A percentile compares a stretch with the other conserved stretches of the same genome.
Conservation (phyloP, 768 basidiomycete species). For the Suillus subaureus region DNA sequence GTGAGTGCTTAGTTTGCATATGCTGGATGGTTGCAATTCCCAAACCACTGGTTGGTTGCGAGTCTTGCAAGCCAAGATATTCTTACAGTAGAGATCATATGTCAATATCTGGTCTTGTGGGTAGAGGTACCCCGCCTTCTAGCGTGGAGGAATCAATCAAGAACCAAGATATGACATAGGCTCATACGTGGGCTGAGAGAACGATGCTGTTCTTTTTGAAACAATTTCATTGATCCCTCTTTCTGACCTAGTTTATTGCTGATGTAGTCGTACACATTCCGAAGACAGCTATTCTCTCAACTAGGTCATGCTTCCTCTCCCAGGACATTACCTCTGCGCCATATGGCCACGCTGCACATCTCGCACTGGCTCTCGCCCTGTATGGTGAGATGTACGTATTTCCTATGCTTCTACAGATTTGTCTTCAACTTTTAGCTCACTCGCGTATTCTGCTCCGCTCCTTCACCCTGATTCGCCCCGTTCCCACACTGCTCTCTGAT, state of each 20-base stretch:
- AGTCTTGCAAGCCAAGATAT: neutral
- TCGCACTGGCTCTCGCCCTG: slow-evolving; percentile 64
- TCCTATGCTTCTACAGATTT: slow-evolving; percentile 5
- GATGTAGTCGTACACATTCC: slow-evolving; percentile 65
- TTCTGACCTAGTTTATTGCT: slow-evolving; percentile 11
- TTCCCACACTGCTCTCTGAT: slow-evolving; percentile 2
- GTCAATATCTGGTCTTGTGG: neutral
- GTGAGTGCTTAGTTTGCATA: slow-evolving; percentile 25
- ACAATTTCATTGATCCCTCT: neutral
- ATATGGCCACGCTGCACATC: slow-evolving; percentile 60
- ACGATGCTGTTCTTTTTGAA: slow-evolving; percentile 4
- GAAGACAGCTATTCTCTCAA: slow-evolving; percentile 62
- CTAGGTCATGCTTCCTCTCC: slow-evolving; percentile 53
- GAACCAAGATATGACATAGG: neutral
- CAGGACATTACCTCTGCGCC: slow-evolving; percentile 44
- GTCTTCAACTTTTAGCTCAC: slow-evolving; percentile 3
- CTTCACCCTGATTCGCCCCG: neutral
- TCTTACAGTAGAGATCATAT: neutral
- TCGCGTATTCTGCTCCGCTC: slow-evolving; percentile 11
- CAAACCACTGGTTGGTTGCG: neutral
- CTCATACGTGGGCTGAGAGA: neutral
- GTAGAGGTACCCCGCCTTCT: neutral
- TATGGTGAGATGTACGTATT: slow-evolving; percentile 63
- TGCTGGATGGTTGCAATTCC: neutral
- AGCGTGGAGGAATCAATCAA: neutral